Evolutionary conservation across 768 basidiomycete genomes (phyloP).

Genomic region (Lentinula detonsa): DNA sequence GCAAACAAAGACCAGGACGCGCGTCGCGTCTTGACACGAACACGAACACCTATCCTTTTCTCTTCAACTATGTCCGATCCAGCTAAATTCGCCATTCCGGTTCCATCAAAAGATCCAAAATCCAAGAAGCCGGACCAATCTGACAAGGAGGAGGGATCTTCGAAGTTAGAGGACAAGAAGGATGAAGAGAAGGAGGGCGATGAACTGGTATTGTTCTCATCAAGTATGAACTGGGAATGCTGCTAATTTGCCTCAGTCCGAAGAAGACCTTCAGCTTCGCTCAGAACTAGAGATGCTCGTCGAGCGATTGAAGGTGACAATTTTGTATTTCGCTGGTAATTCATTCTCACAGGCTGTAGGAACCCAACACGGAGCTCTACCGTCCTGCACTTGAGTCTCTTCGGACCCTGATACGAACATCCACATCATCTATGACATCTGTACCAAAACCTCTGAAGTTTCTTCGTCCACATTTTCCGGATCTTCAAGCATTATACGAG

Average conservation of each 20-base stretch:
- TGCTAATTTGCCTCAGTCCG: constrained; percentile 50
- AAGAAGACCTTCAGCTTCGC: constrained; percentile 92
- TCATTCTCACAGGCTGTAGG: constrained; percentile 43
- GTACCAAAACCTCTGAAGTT: constrained; percentile 99
- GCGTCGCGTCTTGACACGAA: constrained; percentile 39
- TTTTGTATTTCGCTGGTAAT: constrained; percentile 3
- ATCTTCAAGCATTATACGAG: constrained; percentile 78
- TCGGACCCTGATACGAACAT: constrained; percentile 88
- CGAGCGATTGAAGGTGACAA: constrained; percentile 77
- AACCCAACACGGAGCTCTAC: constrained; percentile 81
- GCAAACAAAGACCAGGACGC: constrained; percentile 33
- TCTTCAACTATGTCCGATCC: constrained; percentile 48
- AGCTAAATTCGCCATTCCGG: constrained; percentile 53
- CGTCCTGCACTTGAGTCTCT: constrained; percentile 90
- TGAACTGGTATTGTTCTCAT: constrained; percentile 63
- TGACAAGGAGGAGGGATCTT: constrained; percentile 50
- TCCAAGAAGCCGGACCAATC: constrained; percentile 50
- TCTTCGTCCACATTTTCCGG: constrained; percentile 89
- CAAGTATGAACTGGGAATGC: background rate
- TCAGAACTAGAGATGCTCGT: constrained; percentile 96
- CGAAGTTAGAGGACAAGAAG: constrained; percentile 49
- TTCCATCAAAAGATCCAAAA: constrained; percentile 70
- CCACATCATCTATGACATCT: constrained; percentile 98
- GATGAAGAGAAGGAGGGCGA: constrained; percentile 51
- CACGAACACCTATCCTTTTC: constrained; percentile 3